Evolutionary conservation across 176 grass and related monocot genomes (phyloP).

Genomic region (sorghum (Sorghum bicolor)): Sorghum_bicolor_NCBIv3 NC_012871.2:61927001-61927500

Average conservation of each 20-base stretch:
- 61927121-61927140: constrained; percentile 29
- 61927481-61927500: constrained; percentile 96
- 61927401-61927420: constrained; percentile 1
- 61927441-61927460: constrained; percentile 30
- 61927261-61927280: neutral
- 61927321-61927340: constrained; percentile 78
- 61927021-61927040: neutral
- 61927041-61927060: neutral
- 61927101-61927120: constrained; percentile 41
- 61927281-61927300: neutral
- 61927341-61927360: constrained; percentile 87
- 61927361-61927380: constrained; percentile 65
- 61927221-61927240: constrained; percentile 1
- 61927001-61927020: neutral
- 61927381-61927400: constrained; percentile 43
- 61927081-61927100: constrained; percentile 71
- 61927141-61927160: constrained; percentile 4
- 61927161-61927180: constrained; percentile 47
- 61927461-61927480: constrained; percentile 64
- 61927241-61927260: neutral
- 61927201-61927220: constrained; percentile 29
- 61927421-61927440: neutral
- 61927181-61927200: constrained; percentile 31
- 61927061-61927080: constrained; percentile 77
- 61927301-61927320: constrained; percentile 15